Evolutionary conservation across 2,329 filamentous ascomycete species (phyloP).

Genomic region (Neoarthrinium moseri): DNA sequence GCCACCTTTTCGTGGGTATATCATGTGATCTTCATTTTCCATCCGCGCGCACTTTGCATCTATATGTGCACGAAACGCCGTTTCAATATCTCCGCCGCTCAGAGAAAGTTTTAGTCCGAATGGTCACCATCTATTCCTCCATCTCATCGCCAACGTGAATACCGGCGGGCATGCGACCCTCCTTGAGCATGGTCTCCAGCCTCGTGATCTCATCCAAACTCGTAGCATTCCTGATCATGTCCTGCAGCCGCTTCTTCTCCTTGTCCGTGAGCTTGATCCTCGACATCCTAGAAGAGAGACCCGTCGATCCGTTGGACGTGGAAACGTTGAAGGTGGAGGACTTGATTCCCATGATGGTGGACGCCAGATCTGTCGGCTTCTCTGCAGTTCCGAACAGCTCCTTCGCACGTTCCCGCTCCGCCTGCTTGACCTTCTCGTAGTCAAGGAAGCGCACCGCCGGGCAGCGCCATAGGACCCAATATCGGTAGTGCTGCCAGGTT

Average conservation of each 20-base stretch:
- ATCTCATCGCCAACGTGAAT: slow-evolving; percentile 57
- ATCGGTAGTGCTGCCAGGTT: slow-evolving; percentile 73
- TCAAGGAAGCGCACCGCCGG: slow-evolving; percentile 87
- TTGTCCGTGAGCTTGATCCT: slow-evolving; percentile 82
- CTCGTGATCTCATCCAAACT: slow-evolving; percentile 86
- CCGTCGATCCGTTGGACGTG: slow-evolving; percentile 41
- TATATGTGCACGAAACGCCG: background rate
- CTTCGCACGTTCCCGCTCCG: slow-evolving; percentile 71
- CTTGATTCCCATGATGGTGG: slow-evolving; percentile 82
- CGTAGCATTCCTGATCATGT: slow-evolving; percentile 84
- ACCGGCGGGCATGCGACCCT: slow-evolving; percentile 78
- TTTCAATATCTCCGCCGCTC: background rate
- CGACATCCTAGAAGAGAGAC: slow-evolving; percentile 62
- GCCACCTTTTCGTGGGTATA: background rate
- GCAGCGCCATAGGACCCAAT: slow-evolving; percentile 86
- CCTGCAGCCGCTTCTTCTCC: slow-evolving; percentile 82
- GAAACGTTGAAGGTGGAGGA: slow-evolving; percentile 69
- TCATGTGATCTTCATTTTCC: background rate
- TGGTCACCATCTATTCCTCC: slow-evolving; percentile 64
- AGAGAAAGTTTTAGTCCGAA: no score
- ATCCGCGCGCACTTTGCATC: background rate
- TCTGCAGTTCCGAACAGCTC: slow-evolving; percentile 81
- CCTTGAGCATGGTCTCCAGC: slow-evolving; percentile 87
- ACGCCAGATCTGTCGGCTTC: slow-evolving; percentile 77
- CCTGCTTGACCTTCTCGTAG: slow-evolving; percentile 86